Base-by-base conservation (phyloP, 1,284 basidiomycete species). In the Fomitopsis palustris region DNA sequence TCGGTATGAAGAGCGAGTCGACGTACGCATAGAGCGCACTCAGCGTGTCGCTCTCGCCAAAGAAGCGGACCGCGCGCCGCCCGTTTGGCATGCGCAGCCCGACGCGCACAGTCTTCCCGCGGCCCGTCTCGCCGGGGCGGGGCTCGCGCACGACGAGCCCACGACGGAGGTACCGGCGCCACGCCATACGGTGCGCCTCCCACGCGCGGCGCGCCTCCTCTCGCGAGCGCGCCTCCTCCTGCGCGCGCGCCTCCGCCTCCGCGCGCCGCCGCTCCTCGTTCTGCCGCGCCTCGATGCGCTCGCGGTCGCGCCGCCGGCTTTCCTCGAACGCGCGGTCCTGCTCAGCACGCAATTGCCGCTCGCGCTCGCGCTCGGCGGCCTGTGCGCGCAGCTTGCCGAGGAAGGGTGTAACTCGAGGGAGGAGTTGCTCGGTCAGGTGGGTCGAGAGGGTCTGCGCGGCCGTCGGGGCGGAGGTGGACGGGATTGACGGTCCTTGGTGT, bases 321-420 rank as follows among this genome's bases (percentile, higher is more conserved):
- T 87, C 85, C 43, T 77, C 77, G 72, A 92, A 93, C 1, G 91
- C 92, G 2, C 81, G 78, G 66, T 97, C 95, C 67, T 96, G 94
- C 65, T 93, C 89, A 21, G 86, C 89, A 8, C 94, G 81, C 21
- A 95, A 69, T 19, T 79, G 75, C 1, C 93, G 70, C 52, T 75
- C 74, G 23, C 64, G 81, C 19, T 92, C 88, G 23, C 83, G 81
- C 51, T 88, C 85, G 3, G 87, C 78, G 31, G 79, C 79, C 37
- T 79, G 74, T 0, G 75, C 68, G 43, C 75, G 80, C 42, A 93
- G 75, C 5, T 88, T 83, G 16, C 77, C 75, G 10, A 97, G 82
- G 77, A 88, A 93, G 0, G 93, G 85, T 1, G 71, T 76, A 1
- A 93, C 87, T 27, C 94, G 90, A 0, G 95, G 94, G 0, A 96